These are phyloP conservation scores for Zymoseptoria crescenta DNA, from an alignment of 2,329 filamentous ascomycete species.

Conservation along the genomic window DNA sequence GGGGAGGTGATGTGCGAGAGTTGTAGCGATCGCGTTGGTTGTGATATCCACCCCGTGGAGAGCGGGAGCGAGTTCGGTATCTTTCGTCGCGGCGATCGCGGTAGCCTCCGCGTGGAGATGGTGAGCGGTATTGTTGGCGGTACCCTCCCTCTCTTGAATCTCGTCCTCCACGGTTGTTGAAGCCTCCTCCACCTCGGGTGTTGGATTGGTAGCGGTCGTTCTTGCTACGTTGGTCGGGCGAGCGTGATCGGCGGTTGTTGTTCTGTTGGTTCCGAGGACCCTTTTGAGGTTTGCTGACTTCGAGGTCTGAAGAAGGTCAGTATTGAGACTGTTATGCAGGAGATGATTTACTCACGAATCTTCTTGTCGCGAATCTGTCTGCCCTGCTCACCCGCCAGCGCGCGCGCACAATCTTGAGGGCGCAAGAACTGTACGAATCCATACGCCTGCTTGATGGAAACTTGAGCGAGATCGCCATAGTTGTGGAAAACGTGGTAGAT, in stretches of 20 bases:
- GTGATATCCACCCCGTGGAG: conserved; percentile 35
- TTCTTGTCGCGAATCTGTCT: conserved; percentile 78
- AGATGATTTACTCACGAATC: conserved; percentile 61
- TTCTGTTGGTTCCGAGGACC: conserved; percentile 27
- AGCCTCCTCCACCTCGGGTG: conserved; percentile 11
- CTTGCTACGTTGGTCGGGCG: conserved; percentile 52
- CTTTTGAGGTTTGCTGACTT: conserved; percentile 78
- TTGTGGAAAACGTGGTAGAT: conserved; percentile 84
- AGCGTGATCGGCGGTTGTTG: conserved; percentile 45
- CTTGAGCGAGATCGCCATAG: conserved; percentile 82
- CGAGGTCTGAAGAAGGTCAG: conserved; percentile 39
- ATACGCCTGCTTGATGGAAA: conserved; percentile 93
- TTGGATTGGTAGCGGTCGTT: conserved; percentile 40
- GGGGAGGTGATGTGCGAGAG: conserved; percentile 53
- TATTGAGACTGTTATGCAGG: conserved; percentile 15
- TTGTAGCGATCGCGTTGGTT: conserved; percentile 39
- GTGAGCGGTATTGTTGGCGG: conserved; percentile 35
- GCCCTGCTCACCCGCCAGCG: conserved; percentile 72
- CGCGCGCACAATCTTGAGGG: conserved; percentile 61
- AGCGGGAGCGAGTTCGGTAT: conserved; percentile 31
- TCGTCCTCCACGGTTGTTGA: conserved; percentile 40
- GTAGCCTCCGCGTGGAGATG: conserved; percentile 37
- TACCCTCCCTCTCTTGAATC: conserved; percentile 54
- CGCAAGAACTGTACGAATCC: conserved; percentile 94
- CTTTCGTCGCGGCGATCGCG: conserved; percentile 28